Conservation (phyloP, 2,329 filamentous ascomycete genomes). For the Colletotrichum abscissum region DNA sequence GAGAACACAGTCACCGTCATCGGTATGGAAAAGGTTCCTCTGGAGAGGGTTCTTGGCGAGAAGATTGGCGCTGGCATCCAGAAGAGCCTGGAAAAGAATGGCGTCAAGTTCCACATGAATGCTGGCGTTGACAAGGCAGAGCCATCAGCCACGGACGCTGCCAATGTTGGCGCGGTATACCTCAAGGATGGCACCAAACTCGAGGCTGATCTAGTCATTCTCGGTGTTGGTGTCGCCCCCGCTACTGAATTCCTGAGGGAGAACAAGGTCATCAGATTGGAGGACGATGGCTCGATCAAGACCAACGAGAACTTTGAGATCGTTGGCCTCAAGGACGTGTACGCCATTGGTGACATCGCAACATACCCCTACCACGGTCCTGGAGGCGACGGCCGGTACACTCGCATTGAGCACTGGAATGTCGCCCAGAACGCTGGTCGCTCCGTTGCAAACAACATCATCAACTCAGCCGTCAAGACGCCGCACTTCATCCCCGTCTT, state of each 20-base stretch:
- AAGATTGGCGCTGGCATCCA: constrained; percentile 86
- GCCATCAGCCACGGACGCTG: constrained; percentile 73
- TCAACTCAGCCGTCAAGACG: constrained; percentile 68
- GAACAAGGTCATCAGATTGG: constrained; percentile 76
- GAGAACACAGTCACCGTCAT: constrained; percentile 88
- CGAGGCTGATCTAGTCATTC: constrained; percentile 88
- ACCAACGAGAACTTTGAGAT: constrained; percentile 86
- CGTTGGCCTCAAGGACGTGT: constrained; percentile 82
- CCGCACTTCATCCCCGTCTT: constrained; percentile 92
- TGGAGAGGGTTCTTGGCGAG: constrained; percentile 87
- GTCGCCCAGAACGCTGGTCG: constrained; percentile 95
- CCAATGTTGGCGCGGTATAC: constrained; percentile 81
- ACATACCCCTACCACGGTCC: constrained; percentile 95
- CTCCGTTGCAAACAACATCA: constrained; percentile 81
- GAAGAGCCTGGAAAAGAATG: constrained; percentile 82
- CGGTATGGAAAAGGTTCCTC: constrained; percentile 86
- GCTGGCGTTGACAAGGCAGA: constrained; percentile 87
- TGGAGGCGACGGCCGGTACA: constrained; percentile 76
- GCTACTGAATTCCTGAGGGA: constrained; percentile 84
- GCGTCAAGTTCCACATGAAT: constrained; percentile 87
- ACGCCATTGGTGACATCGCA: constrained; percentile 94
- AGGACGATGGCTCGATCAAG: constrained; percentile 86
- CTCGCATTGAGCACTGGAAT: constrained; percentile 98
- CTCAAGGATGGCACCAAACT: constrained; percentile 89
- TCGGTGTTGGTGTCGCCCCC: constrained; percentile 89